Percentiles rank a stretch among this genome's conserved stretches.
Evolutionary conservation across 106 monocot genomes (phyloP).

Genomic region (Xerophyta viscosa): DNA sequence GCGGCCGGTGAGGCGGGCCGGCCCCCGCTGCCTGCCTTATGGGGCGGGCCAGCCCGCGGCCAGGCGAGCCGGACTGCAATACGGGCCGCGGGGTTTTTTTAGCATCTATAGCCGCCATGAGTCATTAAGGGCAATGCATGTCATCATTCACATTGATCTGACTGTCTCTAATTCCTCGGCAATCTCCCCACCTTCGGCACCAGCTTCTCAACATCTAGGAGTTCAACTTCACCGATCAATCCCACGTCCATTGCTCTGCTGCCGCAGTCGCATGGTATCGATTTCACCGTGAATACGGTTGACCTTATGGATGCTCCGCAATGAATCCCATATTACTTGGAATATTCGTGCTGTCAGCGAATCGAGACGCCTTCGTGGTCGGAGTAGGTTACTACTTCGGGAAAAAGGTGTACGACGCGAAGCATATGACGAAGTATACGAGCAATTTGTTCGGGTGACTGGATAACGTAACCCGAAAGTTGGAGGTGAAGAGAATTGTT

Average conservation of each 20-base stretch:
- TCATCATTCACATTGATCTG: conserved; percentile 43
- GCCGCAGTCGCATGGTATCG: conserved; percentile 14
- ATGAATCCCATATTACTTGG: conserved; percentile 15
- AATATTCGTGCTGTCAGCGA: conserved; percentile 12
- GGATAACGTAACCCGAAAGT: conserved; percentile 22
- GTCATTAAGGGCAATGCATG: conserved; percentile 36
- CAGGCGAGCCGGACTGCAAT: no score
- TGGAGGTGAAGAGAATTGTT: conserved; percentile 16
- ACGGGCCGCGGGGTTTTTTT: no score
- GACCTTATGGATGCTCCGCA: conserved; percentile 24
- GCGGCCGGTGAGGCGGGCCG: no score
- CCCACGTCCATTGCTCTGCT: conserved; percentile 8
- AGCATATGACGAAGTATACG: conserved; percentile 30
- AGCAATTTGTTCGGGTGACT: conserved; percentile 28
- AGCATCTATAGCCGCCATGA: no score
- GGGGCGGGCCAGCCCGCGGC: no score
- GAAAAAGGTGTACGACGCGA: no score
- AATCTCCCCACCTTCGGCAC: conserved; percentile 1
- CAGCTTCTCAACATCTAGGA: conserved; percentile 14
- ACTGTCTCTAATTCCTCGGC: conserved; percentile 27
- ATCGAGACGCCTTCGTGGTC: conserved; percentile 19
- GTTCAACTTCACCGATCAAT: conserved; percentile 36
- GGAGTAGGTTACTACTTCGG: conserved; percentile 7
- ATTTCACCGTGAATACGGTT: conserved; percentile 30
- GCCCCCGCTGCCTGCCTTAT: no score